Conservation (phyloP, 371 early-diverging fungal genomes). For the Mucor lusitanicus region DNA sequence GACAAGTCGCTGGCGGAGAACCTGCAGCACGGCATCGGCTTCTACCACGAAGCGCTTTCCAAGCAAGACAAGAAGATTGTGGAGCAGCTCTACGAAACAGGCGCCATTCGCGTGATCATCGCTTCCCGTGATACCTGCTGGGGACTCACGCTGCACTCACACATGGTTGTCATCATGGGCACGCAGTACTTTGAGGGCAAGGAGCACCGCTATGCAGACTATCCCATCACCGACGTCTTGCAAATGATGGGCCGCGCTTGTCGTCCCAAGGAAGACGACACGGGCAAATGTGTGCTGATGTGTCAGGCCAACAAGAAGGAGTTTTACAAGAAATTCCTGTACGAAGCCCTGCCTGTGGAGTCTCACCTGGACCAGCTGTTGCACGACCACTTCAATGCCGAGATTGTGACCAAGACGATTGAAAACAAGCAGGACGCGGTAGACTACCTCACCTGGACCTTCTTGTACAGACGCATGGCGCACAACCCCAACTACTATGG, state of each 20-base stretch:
- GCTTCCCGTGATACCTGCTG: conserved; percentile 91
- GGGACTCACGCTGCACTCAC: conserved; percentile 78
- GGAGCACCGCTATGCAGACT: conserved; percentile 95
- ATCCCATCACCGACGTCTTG: conserved; percentile 90
- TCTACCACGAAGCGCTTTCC: conserved; percentile 86
- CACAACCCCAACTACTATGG: conserved; percentile 97
- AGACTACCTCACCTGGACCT: conserved; percentile 97
- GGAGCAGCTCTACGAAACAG: conserved; percentile 72
- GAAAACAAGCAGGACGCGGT: conserved; percentile 98
- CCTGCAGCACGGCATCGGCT: conserved; percentile 85
- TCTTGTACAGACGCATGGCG: conserved; percentile 92
- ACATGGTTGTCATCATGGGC: conserved; percentile 94
- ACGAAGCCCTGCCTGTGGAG: conserved; percentile 94
- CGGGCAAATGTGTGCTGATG: conserved; percentile 90
- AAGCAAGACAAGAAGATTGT: conserved; percentile 75
- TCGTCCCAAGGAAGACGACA: conserved; percentile 65
- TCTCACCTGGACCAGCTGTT: conserved; percentile 87
- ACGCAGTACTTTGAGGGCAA: conserved; percentile 93
- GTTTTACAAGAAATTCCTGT: conserved; percentile 95
- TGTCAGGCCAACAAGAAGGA: conserved; percentile 93
- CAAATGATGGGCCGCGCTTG: conserved; percentile 97
- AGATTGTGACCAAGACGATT: conserved; percentile 91
- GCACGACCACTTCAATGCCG: conserved; percentile 96
- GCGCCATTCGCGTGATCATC: conserved; percentile 87
- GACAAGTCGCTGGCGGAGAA: conserved; percentile 77